Evolutionary conservation across 176 grass and related monocot species (phyloP).

Genomic region (Dendrocalamus sinicus): DNA sequence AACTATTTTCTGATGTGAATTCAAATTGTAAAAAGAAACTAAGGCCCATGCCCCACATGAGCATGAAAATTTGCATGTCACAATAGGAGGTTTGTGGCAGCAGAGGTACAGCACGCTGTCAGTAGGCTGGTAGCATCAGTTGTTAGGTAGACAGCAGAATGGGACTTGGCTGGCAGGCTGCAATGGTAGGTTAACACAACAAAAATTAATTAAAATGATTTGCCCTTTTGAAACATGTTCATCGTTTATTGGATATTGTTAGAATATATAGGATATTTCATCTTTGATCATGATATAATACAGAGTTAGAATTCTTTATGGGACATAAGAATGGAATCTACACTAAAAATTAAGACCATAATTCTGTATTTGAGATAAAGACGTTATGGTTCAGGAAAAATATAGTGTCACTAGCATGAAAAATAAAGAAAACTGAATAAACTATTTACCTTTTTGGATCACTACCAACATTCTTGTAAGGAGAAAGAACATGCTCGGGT

Average conservation of each 20-base stretch:
- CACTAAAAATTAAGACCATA: too few species aligned
- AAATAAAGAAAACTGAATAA: too few species aligned
- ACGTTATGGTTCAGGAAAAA: too few species aligned
- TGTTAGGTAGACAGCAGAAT: neutral
- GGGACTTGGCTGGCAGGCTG: neutral
- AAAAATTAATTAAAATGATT: neutral
- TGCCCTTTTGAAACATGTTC: neutral
- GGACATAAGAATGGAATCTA: too few species aligned
- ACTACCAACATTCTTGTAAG: conserved; percentile 53
- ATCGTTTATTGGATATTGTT: neutral
- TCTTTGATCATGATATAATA: neutral
- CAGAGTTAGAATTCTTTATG: neutral
- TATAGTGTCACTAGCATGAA: too few species aligned
- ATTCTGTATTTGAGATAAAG: too few species aligned
- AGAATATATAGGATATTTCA: conserved; percentile 22
- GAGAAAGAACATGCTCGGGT: conserved; percentile 80
- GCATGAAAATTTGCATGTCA: neutral
- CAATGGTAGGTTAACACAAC: conserved; percentile 3
- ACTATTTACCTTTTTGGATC: neutral
- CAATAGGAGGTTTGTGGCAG: neutral
- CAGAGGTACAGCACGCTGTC: neutral
- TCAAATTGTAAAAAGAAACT: neutral
- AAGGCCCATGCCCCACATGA: neutral
- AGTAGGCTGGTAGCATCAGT: neutral
- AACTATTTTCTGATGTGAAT: neutral